Evolutionary conservation across 2,329 filamentous ascomycete species (phyloP).

Genomic region (Xylariomycetidae sp.): DNA sequence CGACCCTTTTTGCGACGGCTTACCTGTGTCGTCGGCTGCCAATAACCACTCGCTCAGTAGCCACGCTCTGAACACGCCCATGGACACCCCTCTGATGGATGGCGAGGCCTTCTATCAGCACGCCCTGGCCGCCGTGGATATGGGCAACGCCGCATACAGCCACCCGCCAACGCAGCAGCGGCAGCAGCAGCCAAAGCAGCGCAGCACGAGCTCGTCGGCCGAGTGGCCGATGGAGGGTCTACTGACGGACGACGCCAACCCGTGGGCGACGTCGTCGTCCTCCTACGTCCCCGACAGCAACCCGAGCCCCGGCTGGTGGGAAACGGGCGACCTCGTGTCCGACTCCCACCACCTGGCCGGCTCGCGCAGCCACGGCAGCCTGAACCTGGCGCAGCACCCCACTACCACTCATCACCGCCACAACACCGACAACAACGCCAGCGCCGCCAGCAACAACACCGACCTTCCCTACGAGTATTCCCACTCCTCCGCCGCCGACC

Average conservation of each 20-base stretch:
- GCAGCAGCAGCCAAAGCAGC: conserved; percentile 7
- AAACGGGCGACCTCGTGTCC: too few species aligned
- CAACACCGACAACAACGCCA: not conserved
- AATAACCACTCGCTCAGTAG: conserved; percentile 8
- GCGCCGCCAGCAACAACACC: conserved; percentile 14
- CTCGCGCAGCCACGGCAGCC: too few species aligned
- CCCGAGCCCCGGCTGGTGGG: conserved; percentile 22
- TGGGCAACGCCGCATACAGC: conserved; percentile 6
- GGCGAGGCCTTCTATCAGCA: conserved; percentile 17
- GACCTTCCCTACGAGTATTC: conserved; percentile 36
- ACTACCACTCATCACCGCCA: conserved; percentile 1
- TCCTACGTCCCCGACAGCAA: conserved; percentile 14
- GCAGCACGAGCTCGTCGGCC: conserved; percentile 21
- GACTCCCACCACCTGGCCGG: too few species aligned
- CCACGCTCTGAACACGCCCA: conserved; percentile 13
- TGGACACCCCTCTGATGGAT: conserved; percentile 18
- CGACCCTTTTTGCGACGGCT: conserved; percentile 23
- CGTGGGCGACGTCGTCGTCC: conserved; percentile 11
- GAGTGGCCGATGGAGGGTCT: conserved; percentile 28
- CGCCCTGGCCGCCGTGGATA: conserved; percentile 9
- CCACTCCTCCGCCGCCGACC: conserved; percentile 11
- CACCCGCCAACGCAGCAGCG: conserved; percentile 7
- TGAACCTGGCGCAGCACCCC: too few species aligned
- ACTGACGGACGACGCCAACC: conserved; percentile 13
- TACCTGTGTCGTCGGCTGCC: conserved; percentile 9